phyloP scores from a whole-genome alignment of 2,329 filamentous ascomycete species.

The Fusarium sp. region DNA sequence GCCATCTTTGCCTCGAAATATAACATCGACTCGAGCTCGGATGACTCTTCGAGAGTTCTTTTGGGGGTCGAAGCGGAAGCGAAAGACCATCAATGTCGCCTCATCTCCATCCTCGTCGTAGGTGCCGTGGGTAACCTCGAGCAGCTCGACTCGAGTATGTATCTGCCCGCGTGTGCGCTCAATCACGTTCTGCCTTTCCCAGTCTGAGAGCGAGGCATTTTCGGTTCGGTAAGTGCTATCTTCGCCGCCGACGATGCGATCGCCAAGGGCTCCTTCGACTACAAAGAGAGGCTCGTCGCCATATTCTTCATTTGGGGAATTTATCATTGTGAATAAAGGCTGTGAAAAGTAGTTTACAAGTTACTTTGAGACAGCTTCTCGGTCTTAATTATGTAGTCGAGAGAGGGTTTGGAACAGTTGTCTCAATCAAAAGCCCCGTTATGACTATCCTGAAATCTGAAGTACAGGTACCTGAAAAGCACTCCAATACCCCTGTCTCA shows the following conservation, averaged over 20 bases:
- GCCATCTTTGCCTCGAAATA: neutral
- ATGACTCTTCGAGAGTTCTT: conserved; percentile 2
- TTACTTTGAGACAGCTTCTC: no score
- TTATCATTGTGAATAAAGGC: neutral
- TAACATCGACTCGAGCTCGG: neutral
- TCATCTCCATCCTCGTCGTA: conserved; percentile 17
- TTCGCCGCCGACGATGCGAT: neutral
- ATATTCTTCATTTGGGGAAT: neutral
- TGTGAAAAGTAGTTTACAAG: no score
- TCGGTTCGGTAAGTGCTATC: conserved; percentile 14
- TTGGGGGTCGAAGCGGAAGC: conserved; percentile 8
- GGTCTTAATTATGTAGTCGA: no score
- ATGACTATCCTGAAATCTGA: no score
- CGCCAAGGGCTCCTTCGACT: neutral
- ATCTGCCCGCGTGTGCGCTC: conserved; percentile 15
- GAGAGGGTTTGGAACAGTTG: no score
- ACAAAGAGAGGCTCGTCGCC: neutral
- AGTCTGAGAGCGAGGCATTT: conserved; percentile 16
- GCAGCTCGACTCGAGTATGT: conserved; percentile 20
- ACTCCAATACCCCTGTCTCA: no score
- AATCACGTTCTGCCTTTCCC: conserved; percentile 29
- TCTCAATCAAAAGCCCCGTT: no score
- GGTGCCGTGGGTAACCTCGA: conserved; percentile 18
- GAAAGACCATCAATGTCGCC: conserved; percentile 18
- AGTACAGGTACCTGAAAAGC: no score